phyloP scores from a whole-genome alignment of 768 basidiomycete genomes.

The Leucosporidium scottii region DNA sequence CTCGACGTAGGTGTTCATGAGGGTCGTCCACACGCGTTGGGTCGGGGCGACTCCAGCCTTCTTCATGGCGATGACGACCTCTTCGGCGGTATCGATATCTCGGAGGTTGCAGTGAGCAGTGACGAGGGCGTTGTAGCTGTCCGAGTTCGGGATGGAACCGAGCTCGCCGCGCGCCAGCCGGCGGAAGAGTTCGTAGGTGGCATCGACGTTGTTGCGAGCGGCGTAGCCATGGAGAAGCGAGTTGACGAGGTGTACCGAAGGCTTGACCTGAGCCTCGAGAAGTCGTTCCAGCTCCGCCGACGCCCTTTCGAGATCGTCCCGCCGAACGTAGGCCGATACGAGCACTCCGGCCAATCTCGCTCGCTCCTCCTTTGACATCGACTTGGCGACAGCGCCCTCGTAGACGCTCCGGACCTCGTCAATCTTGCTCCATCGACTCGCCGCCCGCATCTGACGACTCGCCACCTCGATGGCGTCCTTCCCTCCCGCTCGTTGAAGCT shows the following conservation, averaged over 20 bases:
- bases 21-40: constrained; percentile 45
- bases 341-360: constrained; percentile 23
- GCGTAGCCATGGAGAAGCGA: constrained; percentile 33
- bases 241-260: constrained; percentile 29
- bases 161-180: constrained; percentile 25
- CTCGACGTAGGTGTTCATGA: constrained; percentile 79
- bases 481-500: no score
- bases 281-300: constrained; percentile 20
- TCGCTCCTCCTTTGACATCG: constrained; percentile 5
- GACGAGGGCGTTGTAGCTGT: constrained; percentile 39
- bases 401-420: not conserved
- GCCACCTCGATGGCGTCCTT: no score
- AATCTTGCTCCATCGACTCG: not conserved
- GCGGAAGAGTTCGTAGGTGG: constrained; percentile 34
- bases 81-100: constrained; percentile 37
- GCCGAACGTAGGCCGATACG: constrained; percentile 29
- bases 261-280: constrained; percentile 5
- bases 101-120: constrained; percentile 33
- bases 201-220: constrained; percentile 29
- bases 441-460: not conserved
- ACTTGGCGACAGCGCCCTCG: not conserved
- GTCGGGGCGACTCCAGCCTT: constrained; percentile 34
- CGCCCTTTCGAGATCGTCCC: constrained; percentile 31
- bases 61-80: constrained; percentile 37
- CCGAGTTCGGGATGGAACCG: constrained; percentile 26